These are phyloP conservation scores for Puya raimondii DNA, from an alignment of 176 grass and related monocot genomes.

Conservation along the genomic window DNA sequence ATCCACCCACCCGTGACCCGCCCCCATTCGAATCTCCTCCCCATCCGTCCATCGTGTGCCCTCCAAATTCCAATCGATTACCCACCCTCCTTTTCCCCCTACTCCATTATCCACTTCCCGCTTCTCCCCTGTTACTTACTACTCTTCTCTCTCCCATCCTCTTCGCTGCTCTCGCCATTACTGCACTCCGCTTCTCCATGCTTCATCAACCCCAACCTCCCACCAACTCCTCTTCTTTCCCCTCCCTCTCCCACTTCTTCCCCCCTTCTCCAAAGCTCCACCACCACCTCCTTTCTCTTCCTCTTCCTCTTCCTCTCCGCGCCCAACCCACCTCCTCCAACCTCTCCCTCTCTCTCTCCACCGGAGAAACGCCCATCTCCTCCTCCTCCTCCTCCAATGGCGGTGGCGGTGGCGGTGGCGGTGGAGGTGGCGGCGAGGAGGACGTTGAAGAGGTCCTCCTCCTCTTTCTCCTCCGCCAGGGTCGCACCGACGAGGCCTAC, in stretches of 20 bases:
- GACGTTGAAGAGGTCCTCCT: conserved; percentile 38
- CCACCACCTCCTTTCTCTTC: conserved; percentile 4
- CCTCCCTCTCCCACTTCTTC: background rate
- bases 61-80: too few species aligned
- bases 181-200: background rate
- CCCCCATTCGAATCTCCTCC: too few species aligned
- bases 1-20: background rate
- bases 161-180: background rate
- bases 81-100: background rate
- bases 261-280: background rate
- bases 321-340: conserved; percentile 9
- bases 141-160: background rate
- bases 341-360: background rate
- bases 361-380: background rate
- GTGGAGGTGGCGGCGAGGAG: conserved; percentile 37
- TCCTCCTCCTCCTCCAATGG: conserved; percentile 9
- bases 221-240: conserved; percentile 2
- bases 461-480: conserved; percentile 44
- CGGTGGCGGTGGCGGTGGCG: conserved; percentile 26
- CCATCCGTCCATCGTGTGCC: too few species aligned
- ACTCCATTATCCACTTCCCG: too few species aligned
- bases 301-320: conserved; percentile 9
- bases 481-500: conserved; percentile 66
- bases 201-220: background rate
- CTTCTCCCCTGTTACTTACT: too few species aligned